Percentiles rank a stretch among this genome's conserved stretches.
These are phyloP conservation scores for Yamadazyma siamensis DNA, from an alignment of 1,139 yeast species.

Conservation along the genomic window DNA sequence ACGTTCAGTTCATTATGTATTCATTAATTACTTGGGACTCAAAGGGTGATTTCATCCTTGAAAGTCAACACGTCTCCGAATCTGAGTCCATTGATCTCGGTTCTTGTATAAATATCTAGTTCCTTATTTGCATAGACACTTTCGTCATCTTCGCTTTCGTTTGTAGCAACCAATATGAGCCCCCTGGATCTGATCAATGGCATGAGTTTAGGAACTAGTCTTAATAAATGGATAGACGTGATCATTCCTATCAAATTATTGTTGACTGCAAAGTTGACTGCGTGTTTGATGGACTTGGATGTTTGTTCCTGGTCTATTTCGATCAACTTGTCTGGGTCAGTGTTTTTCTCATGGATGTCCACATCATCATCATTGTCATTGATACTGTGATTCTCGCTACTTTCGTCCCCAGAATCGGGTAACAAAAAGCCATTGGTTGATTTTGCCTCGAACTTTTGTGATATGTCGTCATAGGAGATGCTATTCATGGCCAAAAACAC, in stretches of 20 bases:
- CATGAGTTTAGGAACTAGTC: slow-evolving; percentile 71
- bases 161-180: slow-evolving; percentile 72
- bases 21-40: background rate
- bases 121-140: slow-evolving; percentile 28
- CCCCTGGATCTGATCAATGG: slow-evolving; percentile 80
- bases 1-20: background rate
- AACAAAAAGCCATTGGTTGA: slow-evolving; percentile 42
- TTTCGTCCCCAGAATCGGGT: slow-evolving; percentile 16
- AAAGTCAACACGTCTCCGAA: slow-evolving; percentile 65
- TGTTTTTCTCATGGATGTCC: slow-evolving; percentile 22
- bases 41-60: slow-evolving; percentile 67
- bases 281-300: slow-evolving; percentile 46
- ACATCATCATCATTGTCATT: slow-evolving; percentile 18
- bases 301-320: slow-evolving; percentile 38
- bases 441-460: slow-evolving; percentile 33
- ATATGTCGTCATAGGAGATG: slow-evolving; percentile 35
- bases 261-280: slow-evolving; percentile 64
- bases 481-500: slow-evolving; percentile 83
- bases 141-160: slow-evolving; percentile 32
- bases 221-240: slow-evolving; percentile 66
- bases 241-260: slow-evolving; percentile 85
- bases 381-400: slow-evolving; percentile 3
- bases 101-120: slow-evolving; percentile 40
- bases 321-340: slow-evolving; percentile 15
- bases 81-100: slow-evolving; percentile 74